Conservation (phyloP, 495 filamentous ascomycete species). For the Astrocystis sublimbata region DNA sequence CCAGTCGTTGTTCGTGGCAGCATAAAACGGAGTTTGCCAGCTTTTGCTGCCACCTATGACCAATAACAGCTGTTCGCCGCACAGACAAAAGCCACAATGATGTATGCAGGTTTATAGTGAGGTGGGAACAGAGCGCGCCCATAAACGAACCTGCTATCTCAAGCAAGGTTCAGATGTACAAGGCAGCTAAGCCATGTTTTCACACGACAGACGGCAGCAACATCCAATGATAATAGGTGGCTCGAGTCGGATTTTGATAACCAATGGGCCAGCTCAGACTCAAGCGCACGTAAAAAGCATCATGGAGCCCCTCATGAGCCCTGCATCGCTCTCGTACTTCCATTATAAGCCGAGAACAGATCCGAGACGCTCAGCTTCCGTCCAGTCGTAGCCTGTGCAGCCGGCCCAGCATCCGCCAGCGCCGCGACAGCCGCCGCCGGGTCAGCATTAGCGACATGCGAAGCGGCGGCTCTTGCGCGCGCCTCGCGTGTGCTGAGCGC, state of each 20-base stretch:
- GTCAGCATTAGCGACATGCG: too few species aligned
- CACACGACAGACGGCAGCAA: neutral
- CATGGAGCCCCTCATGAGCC: neutral
- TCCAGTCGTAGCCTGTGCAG: constrained; percentile 17
- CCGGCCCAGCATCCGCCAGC: neutral
- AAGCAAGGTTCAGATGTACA: neutral
- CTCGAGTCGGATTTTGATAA: neutral
- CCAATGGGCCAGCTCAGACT: too few species aligned
- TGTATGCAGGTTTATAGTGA: neutral
- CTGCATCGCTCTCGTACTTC: neutral
- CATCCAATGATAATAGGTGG: neutral
- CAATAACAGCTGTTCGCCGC: neutral
- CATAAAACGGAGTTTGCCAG: neutral
- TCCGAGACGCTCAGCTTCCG: constrained; percentile 30
- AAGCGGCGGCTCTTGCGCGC: neutral
- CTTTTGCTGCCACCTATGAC: neutral
- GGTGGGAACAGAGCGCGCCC: neutral
- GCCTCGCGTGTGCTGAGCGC: constrained; percentile 25
- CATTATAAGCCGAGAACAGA: constrained; percentile 21
- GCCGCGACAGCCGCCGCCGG: constrained; percentile 1
- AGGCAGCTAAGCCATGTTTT: neutral
- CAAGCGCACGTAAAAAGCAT: too few species aligned
- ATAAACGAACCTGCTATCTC: neutral
- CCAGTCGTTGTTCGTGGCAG: neutral
- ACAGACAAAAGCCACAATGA: neutral